Evolutionary conservation across 306 rosid species (phyloP).

Genomic region (Bauhinia variegata): DNA sequence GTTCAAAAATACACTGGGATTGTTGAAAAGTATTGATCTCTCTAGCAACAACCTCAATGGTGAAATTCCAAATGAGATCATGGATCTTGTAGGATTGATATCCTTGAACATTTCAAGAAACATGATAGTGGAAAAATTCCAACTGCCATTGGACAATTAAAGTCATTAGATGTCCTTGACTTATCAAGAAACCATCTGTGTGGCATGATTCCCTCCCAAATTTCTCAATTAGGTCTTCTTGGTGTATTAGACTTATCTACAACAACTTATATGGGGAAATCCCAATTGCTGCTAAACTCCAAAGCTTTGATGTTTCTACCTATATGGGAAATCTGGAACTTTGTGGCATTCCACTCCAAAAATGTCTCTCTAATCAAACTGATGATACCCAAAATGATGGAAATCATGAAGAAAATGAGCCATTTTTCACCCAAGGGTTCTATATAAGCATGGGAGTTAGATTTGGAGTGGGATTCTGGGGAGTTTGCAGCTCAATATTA

Average conservation of each 20-base stretch:
- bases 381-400: neutral
- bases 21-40: conserved; percentile 15
- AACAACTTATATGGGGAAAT: conserved; percentile 23
- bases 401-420: neutral
- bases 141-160: conserved; percentile 1
- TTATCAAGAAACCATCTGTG: conserved; percentile 10
- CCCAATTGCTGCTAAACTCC: conserved; percentile 12
- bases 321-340: conserved; percentile 22
- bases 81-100: conserved; percentile 14
- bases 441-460: neutral
- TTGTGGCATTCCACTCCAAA: conserved; percentile 15
- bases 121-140: neutral
- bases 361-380: neutral
- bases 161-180: conserved; percentile 18
- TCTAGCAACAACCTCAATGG: no score
- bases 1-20: neutral
- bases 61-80: conserved; percentile 14
- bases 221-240: neutral
- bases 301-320: neutral
- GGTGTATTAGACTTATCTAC: conserved; percentile 8
- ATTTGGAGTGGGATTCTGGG: neutral
- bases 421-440: neutral
- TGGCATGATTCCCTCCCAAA: conserved; percentile 2
- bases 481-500: no score
- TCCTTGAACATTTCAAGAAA: conserved; percentile 31